Evolutionary conservation across 495 filamentous ascomycete species (phyloP), one percentile per base, ranked within the genome.

Genomic region (Hypoxylon fuscum): DNA sequence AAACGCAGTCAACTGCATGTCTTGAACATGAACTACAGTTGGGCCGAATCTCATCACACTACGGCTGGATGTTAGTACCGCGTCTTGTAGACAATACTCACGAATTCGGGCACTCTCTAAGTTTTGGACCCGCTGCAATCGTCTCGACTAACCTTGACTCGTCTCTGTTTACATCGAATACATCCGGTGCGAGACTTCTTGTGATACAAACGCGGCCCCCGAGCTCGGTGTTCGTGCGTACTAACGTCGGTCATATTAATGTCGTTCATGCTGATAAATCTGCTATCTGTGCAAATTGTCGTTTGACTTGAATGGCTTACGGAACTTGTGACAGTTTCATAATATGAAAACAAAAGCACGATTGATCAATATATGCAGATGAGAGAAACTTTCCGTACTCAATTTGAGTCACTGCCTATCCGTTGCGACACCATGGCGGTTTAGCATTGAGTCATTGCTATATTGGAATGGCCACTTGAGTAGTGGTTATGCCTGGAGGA

Each of bases 31-130:
- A 69, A 17, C 69, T 64, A 29, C 76, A 77, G 21, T 64, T 68
- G 1, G 76, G 76, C 18, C 69, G 72, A 31, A 51, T 27, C 38
- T 78, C 76, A 40, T 78, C 72, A 64, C 76, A 78, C 76, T 78
- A 35, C 14, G 53, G 47, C 15, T 34, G 47, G 14, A 38, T 22
- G 61, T 72, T 51, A 72, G 71, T 55, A 52, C 35, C 21, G 22
- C 15, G 12, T 29, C 41, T 4, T 50, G 50, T 46, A 31, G 32
- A 35, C 22, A n/a, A 31, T 17, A 51, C 44, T 31, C 38, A 43
- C 37, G 17, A 50, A 23, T 14, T 41, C 42, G 31, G 9, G 17
- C n/a, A n/a, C 25, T 45, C 8, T 48, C 32, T 38, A 11, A 32
- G 42, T 29, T 20, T 41, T 45, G 32, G 34, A 55, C 11, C 12